Percentiles rank a stretch among this genome's conserved stretches.
These are phyloP conservation scores for Trichosporon ovoides DNA, from an alignment of 1,284 basidiomycete species.

Conservation along the genomic window DNA sequence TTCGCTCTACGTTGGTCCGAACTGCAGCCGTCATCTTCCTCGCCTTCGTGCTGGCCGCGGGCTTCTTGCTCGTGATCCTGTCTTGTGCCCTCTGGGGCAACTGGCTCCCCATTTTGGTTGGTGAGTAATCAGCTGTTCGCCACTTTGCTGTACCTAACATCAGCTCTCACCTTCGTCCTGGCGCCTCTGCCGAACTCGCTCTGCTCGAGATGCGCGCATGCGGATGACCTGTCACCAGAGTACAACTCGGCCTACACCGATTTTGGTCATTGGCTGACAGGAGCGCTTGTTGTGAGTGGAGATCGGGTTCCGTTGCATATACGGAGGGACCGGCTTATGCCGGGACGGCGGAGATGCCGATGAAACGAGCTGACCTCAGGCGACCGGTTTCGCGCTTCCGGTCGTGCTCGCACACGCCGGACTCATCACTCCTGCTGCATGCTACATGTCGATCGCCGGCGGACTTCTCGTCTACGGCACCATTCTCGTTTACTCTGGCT, in stretches of 20 bases:
- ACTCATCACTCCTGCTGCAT: slow-evolving; percentile 77
- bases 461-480: slow-evolving; percentile 94
- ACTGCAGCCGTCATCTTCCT: slow-evolving; percentile 78
- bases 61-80: slow-evolving; percentile 95
- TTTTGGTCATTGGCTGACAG: slow-evolving; percentile 91
- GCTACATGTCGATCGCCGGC: slow-evolving; percentile 88
- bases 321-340: neutral
- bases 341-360: no score
- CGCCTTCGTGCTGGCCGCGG: slow-evolving; percentile 92
- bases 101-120: slow-evolving; percentile 95
- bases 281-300: slow-evolving; percentile 68
- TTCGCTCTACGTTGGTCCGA: no score
- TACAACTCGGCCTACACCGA: slow-evolving; percentile 66
- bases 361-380: slow-evolving; percentile 21
- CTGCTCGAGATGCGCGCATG: slow-evolving; percentile 52
- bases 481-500: slow-evolving; percentile 77
- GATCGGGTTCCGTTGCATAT: no score
- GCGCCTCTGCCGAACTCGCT: slow-evolving; percentile 93
- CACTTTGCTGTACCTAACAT: neutral
- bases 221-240: slow-evolving; percentile 55
- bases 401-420: slow-evolving; percentile 87
- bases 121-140: slow-evolving; percentile 56
- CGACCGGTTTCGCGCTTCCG: slow-evolving; percentile 85
- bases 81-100: slow-evolving; percentile 94
- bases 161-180: slow-evolving; percentile 89